Base-by-base conservation (phyloP, 164 flowering plant species). In the Annona cherimola region DNA sequence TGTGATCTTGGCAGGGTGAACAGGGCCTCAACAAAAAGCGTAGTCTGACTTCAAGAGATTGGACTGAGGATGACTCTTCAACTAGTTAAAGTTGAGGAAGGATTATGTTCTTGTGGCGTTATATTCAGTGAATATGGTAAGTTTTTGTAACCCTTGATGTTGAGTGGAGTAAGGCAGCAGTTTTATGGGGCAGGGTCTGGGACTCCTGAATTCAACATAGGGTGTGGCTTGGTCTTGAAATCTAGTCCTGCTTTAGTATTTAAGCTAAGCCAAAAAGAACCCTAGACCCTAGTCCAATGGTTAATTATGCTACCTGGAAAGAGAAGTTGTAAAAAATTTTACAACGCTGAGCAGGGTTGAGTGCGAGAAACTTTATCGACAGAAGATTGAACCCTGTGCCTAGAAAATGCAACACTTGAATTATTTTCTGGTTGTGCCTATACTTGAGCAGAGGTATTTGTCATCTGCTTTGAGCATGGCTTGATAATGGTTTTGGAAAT, bases 41-140 rank as follows among this genome's bases (percentile, higher is more conserved):
- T 94, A 60, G 97, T 95, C 67, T 90, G 85, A 82, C 96, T 95
- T 73, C 96, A 95, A 76, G 99, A 95, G 84, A 84, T 95, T 82
- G 99, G 97, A 75, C 98, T 97, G 4, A 88, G 99, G 79, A 88
- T 95, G 96, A 91, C 94, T 4, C 90, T 95, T 73, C 88, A 93
- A 69, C 90, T 93, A 72, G 75, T 86, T 5, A 92, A 89, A 82
- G 66, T 94, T 67, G 98, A 94, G 79, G 97, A 90, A 78, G 98
- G 98, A 71, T 74, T 92, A 73, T 94, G 99, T 77, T 71, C 90
- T 46, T 97, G 98, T 68, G 85, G 84, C 66, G 74, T 90, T 69
- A 87, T 92, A 75, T 94, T 91, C 84, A 88, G 73, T 73, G 93
- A 85, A 85, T 85, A 70, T 61, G 96, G 98, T 94, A 86, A 76